Percentiles rank a stretch among this genome's conserved stretches.
These are phyloP conservation scores for Amphirosellinia nigrospora DNA, from an alignment of 495 filamentous ascomycete genomes.

Conservation along the genomic window DNA sequence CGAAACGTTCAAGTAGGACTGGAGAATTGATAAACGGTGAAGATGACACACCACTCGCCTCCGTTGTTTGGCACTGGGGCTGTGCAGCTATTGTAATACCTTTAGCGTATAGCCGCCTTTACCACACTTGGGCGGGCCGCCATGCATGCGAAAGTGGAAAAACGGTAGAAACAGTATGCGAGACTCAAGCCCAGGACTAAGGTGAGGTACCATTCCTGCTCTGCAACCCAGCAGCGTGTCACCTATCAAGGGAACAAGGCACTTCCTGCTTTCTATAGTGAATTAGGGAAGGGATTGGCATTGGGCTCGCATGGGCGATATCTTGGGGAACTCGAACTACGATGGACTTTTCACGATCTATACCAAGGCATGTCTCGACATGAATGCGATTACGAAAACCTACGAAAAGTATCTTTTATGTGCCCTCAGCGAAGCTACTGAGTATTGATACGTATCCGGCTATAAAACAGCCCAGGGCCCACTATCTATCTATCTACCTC, in stretches of 20 bases:
- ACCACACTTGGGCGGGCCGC: neutral
- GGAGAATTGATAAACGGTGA: constrained; percentile 35
- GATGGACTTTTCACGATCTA: neutral
- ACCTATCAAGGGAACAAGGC: neutral
- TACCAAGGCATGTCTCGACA: neutral
- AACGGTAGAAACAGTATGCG: constrained; percentile 18
- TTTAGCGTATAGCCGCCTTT: constrained; percentile 1
- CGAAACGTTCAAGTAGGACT: constrained; percentile 36
- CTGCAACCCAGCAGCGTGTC: constrained; percentile 14
- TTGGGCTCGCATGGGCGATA: neutral
- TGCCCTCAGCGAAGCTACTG: neutral
- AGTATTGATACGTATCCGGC: neutral
- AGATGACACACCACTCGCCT: constrained; percentile 27
- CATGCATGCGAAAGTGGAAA: constrained; percentile 2
- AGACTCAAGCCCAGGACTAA: constrained; percentile 10
- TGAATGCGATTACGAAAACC: neutral
- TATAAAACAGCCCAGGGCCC: neutral
- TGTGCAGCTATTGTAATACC: constrained; percentile 4
- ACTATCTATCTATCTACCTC: neutral
- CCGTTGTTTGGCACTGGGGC: constrained; percentile 13
- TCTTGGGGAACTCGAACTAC: neutral
- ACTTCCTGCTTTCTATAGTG: neutral
- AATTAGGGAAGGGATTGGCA: neutral
- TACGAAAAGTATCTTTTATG: neutral
- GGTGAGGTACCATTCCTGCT: constrained; percentile 16